Conservation (phyloP, 2,329 filamentous ascomycete species). For the Pseudogymnoascus sp. region DNA sequence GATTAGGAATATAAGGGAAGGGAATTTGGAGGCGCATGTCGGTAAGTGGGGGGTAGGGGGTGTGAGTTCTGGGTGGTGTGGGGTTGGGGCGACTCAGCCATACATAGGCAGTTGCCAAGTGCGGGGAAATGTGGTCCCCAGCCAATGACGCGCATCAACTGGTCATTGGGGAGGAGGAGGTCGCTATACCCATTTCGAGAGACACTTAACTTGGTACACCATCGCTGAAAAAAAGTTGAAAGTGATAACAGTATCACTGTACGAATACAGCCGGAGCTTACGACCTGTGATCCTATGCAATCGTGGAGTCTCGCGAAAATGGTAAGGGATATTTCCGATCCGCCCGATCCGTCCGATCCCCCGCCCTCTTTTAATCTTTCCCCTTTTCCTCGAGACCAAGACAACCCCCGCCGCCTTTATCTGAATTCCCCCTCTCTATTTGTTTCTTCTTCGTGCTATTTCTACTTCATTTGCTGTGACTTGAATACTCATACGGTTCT, state of each 20-base stretch:
- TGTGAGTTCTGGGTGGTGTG: neutral
- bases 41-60: neutral
- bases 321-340: neutral
- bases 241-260: neutral
- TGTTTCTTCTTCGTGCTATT: neutral
- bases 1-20: neutral
- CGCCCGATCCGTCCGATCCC: neutral
- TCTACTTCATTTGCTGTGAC: neutral
- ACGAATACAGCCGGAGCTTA: neutral
- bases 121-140: neutral
- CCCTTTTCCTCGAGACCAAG: neutral
- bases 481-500: neutral
- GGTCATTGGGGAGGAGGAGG: neutral
- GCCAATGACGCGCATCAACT: neutral
- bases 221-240: neutral
- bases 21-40: neutral
- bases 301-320: neutral
- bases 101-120: neutral
- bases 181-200: neutral
- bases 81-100: neutral
- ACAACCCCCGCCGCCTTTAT: neutral
- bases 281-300: neutral
- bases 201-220: neutral
- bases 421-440: neutral
- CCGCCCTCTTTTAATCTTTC: neutral